A percentile compares a stretch with the other conserved stretches of the same genome.
Conservation (phyloP, 73 alveolate genomes). For the Tetrahymena borealis region DNA sequence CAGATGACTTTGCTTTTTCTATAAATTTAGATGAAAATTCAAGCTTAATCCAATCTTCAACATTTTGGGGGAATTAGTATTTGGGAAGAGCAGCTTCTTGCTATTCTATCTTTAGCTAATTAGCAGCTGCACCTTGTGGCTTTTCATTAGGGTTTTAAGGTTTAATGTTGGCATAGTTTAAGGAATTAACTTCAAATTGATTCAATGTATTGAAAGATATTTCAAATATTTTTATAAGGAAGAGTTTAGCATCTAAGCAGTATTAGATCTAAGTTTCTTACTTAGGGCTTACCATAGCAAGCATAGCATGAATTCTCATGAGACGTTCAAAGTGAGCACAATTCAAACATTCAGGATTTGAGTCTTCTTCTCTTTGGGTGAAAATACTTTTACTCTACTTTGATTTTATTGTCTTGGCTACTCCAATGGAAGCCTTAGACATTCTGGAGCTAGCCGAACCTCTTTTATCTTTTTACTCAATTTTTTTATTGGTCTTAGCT, state of each 20-base stretch:
- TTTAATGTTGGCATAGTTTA: conserved; percentile 24
- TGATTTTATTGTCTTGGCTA: conserved; percentile 55
- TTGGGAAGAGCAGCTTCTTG: conserved; percentile 29
- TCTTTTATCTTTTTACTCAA: conserved; percentile 60
- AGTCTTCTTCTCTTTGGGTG: conserved; percentile 89
- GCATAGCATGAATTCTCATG: conserved; percentile 92
- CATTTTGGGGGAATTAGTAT: conserved; percentile 13
- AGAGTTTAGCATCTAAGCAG: conserved; percentile 44
- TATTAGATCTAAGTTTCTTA: conserved; percentile 80
- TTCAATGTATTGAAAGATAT: conserved; percentile 36
- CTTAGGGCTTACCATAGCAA: conserved; percentile 80
- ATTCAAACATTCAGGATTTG: conserved; percentile 90
- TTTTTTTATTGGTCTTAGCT: conserved; percentile 61
- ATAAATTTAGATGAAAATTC: conserved; percentile 16
- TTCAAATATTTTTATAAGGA: conserved; percentile 26
- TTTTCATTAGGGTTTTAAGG: conserved; percentile 28
- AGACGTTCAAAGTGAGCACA: conserved; percentile 93
- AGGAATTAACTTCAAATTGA: conserved; percentile 37
- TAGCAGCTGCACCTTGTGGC: not conserved
- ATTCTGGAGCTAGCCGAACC: conserved; percentile 47
- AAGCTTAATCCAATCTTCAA: conserved; percentile 35
- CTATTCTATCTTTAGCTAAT: not conserved
- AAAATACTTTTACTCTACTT: conserved; percentile 82
- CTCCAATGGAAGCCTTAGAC: conserved; percentile 61
- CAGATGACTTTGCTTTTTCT: conserved; percentile 33